Evolutionary conservation across 2,329 filamentous ascomycete genomes (phyloP).

Genomic region (Cladophialophora exuberans): DNA sequence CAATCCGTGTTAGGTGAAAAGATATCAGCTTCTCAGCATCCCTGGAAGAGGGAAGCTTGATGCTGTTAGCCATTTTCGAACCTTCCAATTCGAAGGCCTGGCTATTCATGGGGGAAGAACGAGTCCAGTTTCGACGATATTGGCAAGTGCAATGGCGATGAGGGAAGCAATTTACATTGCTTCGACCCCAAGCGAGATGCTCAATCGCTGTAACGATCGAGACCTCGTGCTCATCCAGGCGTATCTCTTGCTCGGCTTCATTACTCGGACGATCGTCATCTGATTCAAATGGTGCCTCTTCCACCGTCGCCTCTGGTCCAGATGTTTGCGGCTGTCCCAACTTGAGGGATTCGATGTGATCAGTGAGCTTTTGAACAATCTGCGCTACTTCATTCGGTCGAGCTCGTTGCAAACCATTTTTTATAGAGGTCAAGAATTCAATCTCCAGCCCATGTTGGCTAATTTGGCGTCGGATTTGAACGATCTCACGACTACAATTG

Average conservation of each 20-base stretch:
- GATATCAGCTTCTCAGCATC: background rate
- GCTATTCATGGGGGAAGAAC: background rate
- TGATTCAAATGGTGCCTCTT: constrained; percentile 1
- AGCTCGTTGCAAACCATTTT: constrained; percentile 31
- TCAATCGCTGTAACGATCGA: constrained; percentile 41
- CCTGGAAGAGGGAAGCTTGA: background rate
- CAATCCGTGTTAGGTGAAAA: background rate
- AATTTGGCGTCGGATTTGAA: background rate
- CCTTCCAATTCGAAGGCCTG: background rate
- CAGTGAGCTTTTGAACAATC: constrained; percentile 20
- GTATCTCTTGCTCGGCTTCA: no score
- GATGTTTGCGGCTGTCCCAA: constrained; percentile 25
- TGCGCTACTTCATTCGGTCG: background rate
- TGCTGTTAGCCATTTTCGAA: background rate
- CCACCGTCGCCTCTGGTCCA: background rate
- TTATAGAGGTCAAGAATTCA: constrained; percentile 33
- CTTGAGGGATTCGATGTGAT: constrained; percentile 33
- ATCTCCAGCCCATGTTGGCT: constrained; percentile 35
- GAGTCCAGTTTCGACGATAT: background rate
- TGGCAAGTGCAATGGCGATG: constrained; percentile 36
- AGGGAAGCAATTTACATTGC: constrained; percentile 40
- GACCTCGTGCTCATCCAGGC: no score
- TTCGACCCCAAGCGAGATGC: constrained; percentile 45
- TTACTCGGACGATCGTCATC: constrained; percentile 9
- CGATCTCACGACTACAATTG: background rate